A percentile compares a stretch with the other conserved stretches of the same genome.
These are phyloP conservation scores for Teratosphaeria pseudoeucalypti DNA, from an alignment of 2,329 filamentous ascomycete genomes.

Conservation along the genomic window DNA sequence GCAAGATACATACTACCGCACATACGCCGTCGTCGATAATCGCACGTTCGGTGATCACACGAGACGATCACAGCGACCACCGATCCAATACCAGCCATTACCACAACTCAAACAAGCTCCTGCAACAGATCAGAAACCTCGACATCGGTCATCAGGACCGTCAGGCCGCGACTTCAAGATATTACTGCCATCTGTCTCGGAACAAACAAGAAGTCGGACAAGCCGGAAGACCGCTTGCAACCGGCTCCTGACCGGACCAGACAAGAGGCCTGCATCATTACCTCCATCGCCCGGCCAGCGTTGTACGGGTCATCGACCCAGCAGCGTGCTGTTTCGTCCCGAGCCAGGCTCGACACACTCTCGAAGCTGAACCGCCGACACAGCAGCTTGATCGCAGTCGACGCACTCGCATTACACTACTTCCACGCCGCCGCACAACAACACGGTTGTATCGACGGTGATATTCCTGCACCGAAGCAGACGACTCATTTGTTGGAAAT, in stretches of 20 bases:
- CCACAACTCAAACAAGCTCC: neutral
- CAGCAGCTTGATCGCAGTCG: neutral
- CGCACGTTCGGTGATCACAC: neutral
- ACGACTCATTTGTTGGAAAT: neutral
- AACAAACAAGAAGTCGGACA: neutral
- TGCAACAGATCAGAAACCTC: neutral
- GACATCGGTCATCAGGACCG: neutral
- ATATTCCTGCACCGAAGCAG: neutral
- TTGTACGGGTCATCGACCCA: neutral
- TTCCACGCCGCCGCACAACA: neutral
- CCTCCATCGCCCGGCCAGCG: neutral
- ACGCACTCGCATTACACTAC: neutral
- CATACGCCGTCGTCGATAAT: neutral
- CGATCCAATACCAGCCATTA: neutral
- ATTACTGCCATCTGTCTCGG: neutral
- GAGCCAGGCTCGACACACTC: neutral
- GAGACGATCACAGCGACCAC: neutral
- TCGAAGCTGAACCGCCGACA: neutral
- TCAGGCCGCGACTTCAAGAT: neutral
- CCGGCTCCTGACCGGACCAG: neutral
- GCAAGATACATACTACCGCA: neutral
- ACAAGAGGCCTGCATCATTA: neutral
- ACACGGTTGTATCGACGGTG: neutral
- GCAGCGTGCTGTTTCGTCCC: neutral
- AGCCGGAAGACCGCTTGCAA: neutral